phyloP scores from a whole-genome alignment of 2,329 filamentous ascomycete genomes.

The Cordyceps sp. region DNA sequence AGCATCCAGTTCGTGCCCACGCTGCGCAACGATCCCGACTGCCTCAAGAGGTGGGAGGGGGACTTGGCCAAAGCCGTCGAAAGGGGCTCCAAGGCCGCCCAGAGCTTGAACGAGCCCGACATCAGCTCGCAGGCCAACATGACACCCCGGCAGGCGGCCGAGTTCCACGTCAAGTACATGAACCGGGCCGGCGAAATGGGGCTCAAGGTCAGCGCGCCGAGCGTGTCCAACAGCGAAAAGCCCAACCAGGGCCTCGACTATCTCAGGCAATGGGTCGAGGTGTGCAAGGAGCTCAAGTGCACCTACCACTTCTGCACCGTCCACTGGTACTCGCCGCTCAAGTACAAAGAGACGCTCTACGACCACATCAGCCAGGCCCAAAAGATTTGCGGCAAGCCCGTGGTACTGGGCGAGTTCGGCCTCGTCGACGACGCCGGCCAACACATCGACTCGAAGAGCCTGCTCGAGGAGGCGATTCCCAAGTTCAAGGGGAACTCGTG shows the following conservation, averaged over 20 bases:
- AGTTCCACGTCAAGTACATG: conserved; percentile 34
- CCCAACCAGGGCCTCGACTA: conserved; percentile 36
- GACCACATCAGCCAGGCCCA: conserved; percentile 31
- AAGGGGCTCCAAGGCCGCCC: conserved; percentile 36
- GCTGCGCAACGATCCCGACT: conserved; percentile 32
- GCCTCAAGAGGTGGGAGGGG: conserved; percentile 30
- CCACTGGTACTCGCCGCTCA: conserved; percentile 44
- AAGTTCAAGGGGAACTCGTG: conserved; percentile 31
- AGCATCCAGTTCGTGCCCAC: conserved; percentile 47
- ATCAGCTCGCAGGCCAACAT: conserved; percentile 41
- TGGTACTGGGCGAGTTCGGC: conserved; percentile 53
- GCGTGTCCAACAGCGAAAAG: conserved; percentile 42
- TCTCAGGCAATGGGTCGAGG: conserved; percentile 33
- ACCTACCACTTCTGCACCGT: conserved; percentile 41
- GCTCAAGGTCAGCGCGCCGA: conserved; percentile 38
- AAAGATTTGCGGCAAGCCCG: conserved; percentile 27
- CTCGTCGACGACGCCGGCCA: conserved; percentile 26
- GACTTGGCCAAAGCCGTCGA: conserved; percentile 34
- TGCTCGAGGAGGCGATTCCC: conserved; percentile 31
- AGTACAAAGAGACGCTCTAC: conserved; percentile 33
- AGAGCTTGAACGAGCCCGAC: conserved; percentile 62
- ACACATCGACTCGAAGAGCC: conserved; percentile 16
- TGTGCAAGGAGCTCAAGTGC: conserved; percentile 30
- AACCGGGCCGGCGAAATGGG: conserved; percentile 35
- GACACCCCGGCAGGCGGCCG: conserved; percentile 31